phyloP scores from a whole-genome alignment of 768 basidiomycete species.

The Saitozyma podzolica region DNA sequence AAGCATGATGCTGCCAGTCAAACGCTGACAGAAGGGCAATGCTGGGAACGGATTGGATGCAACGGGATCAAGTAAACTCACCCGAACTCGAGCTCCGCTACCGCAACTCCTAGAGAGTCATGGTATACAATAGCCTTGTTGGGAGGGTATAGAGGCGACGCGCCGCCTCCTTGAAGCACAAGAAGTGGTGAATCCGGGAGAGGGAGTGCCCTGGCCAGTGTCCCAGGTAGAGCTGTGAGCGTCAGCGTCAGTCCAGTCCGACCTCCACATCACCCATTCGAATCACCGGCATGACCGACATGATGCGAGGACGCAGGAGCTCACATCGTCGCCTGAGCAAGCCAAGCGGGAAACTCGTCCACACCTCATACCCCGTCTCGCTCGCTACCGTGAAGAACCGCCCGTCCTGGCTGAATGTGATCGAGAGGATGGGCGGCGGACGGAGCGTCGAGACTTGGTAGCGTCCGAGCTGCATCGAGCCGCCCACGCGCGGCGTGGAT shows the following conservation, averaged over 20 bases:
- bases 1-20: too few species aligned
- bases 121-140: constrained; percentile 53
- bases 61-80: constrained; percentile 8
- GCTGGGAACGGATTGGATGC: background rate
- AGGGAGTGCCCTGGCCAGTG: constrained; percentile 34
- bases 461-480: constrained; percentile 48
- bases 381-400: constrained; percentile 43
- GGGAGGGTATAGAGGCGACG: constrained; percentile 50
- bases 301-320: constrained; percentile 2
- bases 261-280: background rate
- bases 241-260: background rate
- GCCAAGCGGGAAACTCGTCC: constrained; percentile 38
- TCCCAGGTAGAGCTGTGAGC: constrained; percentile 42
- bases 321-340: constrained; percentile 38
- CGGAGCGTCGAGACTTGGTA: constrained; percentile 47
- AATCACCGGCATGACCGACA: background rate
- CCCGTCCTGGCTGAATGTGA: constrained; percentile 43
- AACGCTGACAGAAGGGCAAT: background rate
- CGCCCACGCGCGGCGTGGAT: background rate
- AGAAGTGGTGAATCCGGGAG: constrained; percentile 46
- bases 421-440: constrained; percentile 37
- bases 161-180: constrained; percentile 51
- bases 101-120: constrained; percentile 37
- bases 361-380: constrained; percentile 48
- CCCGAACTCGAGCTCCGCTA: constrained; percentile 47